Base-by-base conservation (phyloP, 768 basidiomycete species). In the Harrya chromipes region DNA sequence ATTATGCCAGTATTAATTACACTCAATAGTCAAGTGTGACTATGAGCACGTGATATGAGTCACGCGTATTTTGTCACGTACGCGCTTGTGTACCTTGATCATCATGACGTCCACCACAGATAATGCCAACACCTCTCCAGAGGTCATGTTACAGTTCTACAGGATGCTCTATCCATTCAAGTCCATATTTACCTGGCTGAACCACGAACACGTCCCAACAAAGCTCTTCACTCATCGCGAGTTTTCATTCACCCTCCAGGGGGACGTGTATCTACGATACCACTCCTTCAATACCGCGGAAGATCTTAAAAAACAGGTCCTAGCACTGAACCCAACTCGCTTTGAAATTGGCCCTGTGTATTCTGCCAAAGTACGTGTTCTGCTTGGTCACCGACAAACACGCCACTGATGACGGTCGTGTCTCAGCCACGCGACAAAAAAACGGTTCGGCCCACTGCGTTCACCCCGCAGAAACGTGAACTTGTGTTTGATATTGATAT, bases 401-500 rank as follows among this genome's bases (percentile, higher is more conserved):
- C 34, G 14, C 19, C 11, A n/a, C 47, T 57, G 26, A 60, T 38
- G 3, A 34, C n/a, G n/a, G n/a, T 29, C 20, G 19, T 34, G 23
- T 27, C 49, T 4, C 44, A 97, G 92, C 95, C 95, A 3, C 77
- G 83, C 61, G 95, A 97, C 74, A 87, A 82, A 65, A 94, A 94
- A 62, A 85, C 89, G 0, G 75, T 91, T 14, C 82, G 82, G 11
- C 73, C 84, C n/a, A 70, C 72, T 2, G 77, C 76, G 1, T 84
- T 97, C 57, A 74, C 77, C 38, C 93, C 97, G 0, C 66, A 81
- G 29, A 80, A 82, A 55, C 86, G 97, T 50, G 97, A 98, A 66
- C 85, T 99, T 37, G 95, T 98, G 1, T 97, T 99, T 66, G 97
- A 99, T 82, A 97, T 99, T 65, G 97, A 99, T 70, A 97, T 99